Base-by-base conservation (phyloP, 1,139 yeast genomes). In the Torulaspora globosa region DNA sequence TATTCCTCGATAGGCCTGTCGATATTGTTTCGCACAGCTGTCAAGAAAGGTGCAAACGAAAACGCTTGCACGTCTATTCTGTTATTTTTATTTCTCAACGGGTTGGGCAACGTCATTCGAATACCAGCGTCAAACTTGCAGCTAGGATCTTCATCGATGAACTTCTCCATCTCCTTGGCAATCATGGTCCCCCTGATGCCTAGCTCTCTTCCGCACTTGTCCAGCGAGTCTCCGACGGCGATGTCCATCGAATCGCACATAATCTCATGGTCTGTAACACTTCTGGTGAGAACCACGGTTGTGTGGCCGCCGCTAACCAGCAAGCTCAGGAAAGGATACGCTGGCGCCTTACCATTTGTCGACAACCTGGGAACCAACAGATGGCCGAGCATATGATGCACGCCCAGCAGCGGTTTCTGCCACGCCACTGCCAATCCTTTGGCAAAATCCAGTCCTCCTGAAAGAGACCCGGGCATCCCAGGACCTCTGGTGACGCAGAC, bases 341-440 rank as follows among this genome's bases (percentile, higher is more conserved):
- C 51, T 1, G 60, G 57, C 5, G 39, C 35, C 14, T 41, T 15
- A n/a, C 71, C 81, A 57, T 67, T 73, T 51, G 59, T 62, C 43
- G 48, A 61, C 53, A 84, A 67, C 36, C 90, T 70, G 0, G 96
- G 84, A 0, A 87, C 75, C 30, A 92, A 66, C 6, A 92, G 68
- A 68, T 92, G 99, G 0, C 96, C 98, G 45, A 92, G 71, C 98
- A 92, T 92, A 60, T 94, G 98, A 60, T 94, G 96, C 0, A 92
- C 96, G 0, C 97, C 97, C 1, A 92, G 70, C 21, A 88, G 60
- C 0, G 97, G 97, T 2, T 72, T 75, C 21, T 75, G 67, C 84
- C 89, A 84, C 0, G 89, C 97, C 0, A 84, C 70, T 0, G 90
- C 71, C 14, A 92, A 69, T 0, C 97, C 98, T 57, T 88, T 85